phyloP scores from a whole-genome alignment of 768 basidiomycete genomes.

The Paxillus rubicundulus region DNA sequence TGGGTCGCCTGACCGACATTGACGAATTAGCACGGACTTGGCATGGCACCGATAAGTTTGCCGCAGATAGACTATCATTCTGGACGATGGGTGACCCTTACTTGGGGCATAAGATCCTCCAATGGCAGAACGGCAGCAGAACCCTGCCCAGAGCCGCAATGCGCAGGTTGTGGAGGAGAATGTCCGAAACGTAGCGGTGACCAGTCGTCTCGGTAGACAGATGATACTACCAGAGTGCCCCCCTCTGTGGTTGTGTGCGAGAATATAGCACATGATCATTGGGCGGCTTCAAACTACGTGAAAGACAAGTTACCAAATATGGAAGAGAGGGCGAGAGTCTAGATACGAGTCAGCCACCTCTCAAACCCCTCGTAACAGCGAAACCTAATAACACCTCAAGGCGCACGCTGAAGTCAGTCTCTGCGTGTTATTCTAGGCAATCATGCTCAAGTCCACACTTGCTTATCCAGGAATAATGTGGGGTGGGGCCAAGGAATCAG shows the following conservation, averaged over 20 bases:
- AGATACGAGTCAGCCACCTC: neutral
- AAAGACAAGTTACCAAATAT: conserved; percentile 6
- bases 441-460: neutral
- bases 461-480: conserved; percentile 14
- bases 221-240: too few relatives aligned
- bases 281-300: too few relatives aligned
- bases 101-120: neutral
- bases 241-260: too few relatives aligned
- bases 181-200: neutral
- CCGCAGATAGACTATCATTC: conserved; percentile 51
- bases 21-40: neutral
- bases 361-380: neutral
- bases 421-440: conserved; percentile 7
- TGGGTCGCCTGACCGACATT: neutral
- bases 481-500: conserved; percentile 27
- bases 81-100: conserved; percentile 54
- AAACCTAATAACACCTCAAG: neutral
- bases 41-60: conserved; percentile 44
- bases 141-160: neutral
- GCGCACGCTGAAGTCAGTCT: neutral
- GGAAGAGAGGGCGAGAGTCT: neutral
- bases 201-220: neutral
- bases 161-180: neutral
- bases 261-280: too few relatives aligned
- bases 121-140: neutral